These are phyloP conservation scores for Poa pratensis DNA, from an alignment of 176 grass and related monocot species.

Conservation along the genomic window DNA sequence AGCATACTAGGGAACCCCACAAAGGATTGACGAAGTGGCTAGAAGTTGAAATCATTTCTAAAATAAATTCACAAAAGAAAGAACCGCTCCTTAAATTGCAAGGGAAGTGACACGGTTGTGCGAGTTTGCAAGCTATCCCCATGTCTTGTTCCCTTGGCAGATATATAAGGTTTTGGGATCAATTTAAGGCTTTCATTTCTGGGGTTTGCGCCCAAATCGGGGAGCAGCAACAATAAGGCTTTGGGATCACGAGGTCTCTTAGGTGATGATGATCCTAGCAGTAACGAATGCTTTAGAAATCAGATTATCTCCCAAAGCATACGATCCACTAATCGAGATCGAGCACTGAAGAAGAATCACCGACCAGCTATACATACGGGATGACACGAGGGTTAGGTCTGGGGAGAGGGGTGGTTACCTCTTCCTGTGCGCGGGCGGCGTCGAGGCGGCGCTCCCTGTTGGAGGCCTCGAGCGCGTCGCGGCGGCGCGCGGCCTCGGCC, in stretches of 20 bases:
- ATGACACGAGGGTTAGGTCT: constrained; percentile 24
- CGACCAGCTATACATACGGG: not conserved
- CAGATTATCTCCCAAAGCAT: not conserved
- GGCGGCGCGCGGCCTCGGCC: constrained; percentile 76
- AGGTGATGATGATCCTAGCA: not conserved
- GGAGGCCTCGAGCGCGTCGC: constrained; percentile 75
- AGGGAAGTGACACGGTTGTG: not conserved
- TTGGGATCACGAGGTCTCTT: not conserved
- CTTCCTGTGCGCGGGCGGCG: constrained; percentile 71
- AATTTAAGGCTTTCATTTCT: not conserved
- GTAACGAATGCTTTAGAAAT: not conserved
- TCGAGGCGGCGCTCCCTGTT: constrained; percentile 76
- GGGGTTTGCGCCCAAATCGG: not conserved
- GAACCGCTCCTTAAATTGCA: not conserved
- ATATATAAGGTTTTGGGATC: not conserved
- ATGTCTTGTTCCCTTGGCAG: not conserved
- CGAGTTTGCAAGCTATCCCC: not conserved
- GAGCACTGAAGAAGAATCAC: not conserved
- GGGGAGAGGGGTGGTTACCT: constrained; percentile 27
- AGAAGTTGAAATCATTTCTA: not conserved
- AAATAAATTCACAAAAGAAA: too few relatives aligned
- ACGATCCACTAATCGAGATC: not conserved
- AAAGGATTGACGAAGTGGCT: not conserved
- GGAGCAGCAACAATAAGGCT: not conserved
- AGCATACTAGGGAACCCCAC: not conserved